Base-by-base conservation (phyloP, 2,329 filamentous ascomycete species). In the Exophiala sp. region DNA sequence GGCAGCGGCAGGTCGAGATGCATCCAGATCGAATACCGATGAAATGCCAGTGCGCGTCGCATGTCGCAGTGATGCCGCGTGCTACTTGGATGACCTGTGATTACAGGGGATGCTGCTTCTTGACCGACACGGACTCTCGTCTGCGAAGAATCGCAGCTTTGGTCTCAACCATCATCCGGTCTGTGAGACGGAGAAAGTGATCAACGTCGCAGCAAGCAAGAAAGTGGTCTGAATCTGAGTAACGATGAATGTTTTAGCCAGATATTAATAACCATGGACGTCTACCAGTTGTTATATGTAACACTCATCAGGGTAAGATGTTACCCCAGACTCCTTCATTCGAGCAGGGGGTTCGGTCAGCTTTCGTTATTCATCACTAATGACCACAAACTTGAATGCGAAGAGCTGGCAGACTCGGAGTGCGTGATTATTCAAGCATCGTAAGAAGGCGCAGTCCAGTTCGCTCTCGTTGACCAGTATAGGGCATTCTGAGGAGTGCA, bases 1-100 rank as follows among this genome's bases (percentile, higher is more conserved):
- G 30, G 35, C 37, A 35, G 14, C 8, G 30, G 11, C 18, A 23
- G 18, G 43, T 42, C 48, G 16, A 46, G 48, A 51, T 46, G 46
- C 43, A 43, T 42, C 2, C 34, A 19, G 23, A 27, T 27, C 5
- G 32, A 35, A 35, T 35, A 18, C 32, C 16, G 32, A 13, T 35
- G 24, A 27, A 10, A 27, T 5, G 11, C 11, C 7, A 32, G 29
- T 9, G 29, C 10, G 6, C 3, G 29, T 7, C 7, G 3, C 6
- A 13, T 32, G 29, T 32, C 29, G 29, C 29, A 32, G 29, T 32
- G 7, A 32, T 32, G 29, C 29, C n/a, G 29, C 3, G 8, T n/a
- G 11, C 29, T 6, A 27, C 10, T 10, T 27, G 24, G 5, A 10
- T 27, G 24, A 27, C 24, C n/a, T n/a, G n/a, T 27, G 24, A 27